Percentiles rank a stretch among this genome's conserved stretches.
Conservation (phyloP, 192 early-diverging fungal species). For the Umbelopsis isabellina region DNA sequence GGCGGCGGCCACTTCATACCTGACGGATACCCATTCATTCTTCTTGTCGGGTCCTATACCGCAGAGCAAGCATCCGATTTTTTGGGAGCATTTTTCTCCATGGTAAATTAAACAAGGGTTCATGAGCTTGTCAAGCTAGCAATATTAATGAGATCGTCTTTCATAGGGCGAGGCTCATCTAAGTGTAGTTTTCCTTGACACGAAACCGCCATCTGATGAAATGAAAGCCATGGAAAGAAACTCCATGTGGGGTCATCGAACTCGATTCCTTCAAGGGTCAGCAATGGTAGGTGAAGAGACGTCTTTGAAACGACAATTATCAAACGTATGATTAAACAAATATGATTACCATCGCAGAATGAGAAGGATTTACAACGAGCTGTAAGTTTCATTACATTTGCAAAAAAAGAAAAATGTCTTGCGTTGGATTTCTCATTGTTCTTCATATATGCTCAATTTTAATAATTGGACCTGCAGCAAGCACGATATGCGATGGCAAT, state of each 20-base stretch:
- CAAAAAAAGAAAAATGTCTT: too few species aligned
- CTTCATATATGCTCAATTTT: neutral
- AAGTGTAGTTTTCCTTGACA: constrained; percentile 51
- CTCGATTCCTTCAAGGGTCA: constrained; percentile 38
- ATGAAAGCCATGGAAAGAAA: constrained; percentile 47
- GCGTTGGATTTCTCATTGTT: neutral
- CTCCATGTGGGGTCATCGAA: constrained; percentile 46
- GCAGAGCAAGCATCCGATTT: constrained; percentile 48
- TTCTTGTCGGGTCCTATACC: constrained; percentile 50
- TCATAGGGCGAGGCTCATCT: constrained; percentile 47
- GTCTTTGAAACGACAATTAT: too few species aligned
- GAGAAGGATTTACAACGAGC: constrained; percentile 31
- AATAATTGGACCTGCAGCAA: constrained; percentile 30
- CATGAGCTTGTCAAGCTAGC: neutral
- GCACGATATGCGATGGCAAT: constrained; percentile 49
- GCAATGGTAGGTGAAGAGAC: constrained; percentile 27
- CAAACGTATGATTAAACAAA: neutral
- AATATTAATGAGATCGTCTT: neutral
- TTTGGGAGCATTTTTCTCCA: constrained; percentile 49
- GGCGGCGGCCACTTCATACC: constrained; percentile 34
- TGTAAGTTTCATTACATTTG: constrained; percentile 23
- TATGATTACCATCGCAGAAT: constrained; percentile 9
- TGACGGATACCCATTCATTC: constrained; percentile 39
- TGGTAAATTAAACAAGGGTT: constrained; percentile 23
- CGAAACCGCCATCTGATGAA: constrained; percentile 49